Conservation (phyloP, 495 filamentous ascomycete genomes). For the Hypomontagnella monticulosa region DNA sequence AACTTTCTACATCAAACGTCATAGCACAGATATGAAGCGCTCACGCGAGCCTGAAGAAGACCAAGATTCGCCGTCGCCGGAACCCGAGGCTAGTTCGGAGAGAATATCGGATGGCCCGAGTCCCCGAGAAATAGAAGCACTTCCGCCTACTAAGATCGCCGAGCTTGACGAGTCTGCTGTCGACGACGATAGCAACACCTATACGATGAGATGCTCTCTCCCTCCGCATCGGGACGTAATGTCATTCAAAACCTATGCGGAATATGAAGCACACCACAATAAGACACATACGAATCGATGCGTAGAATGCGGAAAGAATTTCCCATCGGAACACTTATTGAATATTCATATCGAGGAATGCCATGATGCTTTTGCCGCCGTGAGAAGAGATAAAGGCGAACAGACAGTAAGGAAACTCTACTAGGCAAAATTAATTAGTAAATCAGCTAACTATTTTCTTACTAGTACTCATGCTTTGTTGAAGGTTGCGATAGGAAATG, state of each 20-base stretch:
- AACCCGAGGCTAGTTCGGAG: slow-evolving; percentile 25
- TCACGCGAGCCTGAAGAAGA: slow-evolving; percentile 62
- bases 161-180: slow-evolving; percentile 53
- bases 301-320: slow-evolving; percentile 79
- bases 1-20: slow-evolving; percentile 18
- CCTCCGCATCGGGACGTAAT: slow-evolving; percentile 77
- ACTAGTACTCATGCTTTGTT: slow-evolving; percentile 86
- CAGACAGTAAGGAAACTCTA: slow-evolving; percentile 73
- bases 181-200: slow-evolving; percentile 37
- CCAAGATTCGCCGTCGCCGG: slow-evolving; percentile 36
- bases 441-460: slow-evolving; percentile 24
- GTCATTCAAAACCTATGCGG: slow-evolving; percentile 76
- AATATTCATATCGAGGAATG: slow-evolving; percentile 90
- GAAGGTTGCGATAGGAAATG: slow-evolving; percentile 89
- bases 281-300: slow-evolving; percentile 87
- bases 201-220: slow-evolving; percentile 78
- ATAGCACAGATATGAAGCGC: slow-evolving; percentile 57
- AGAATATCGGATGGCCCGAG: slow-evolving; percentile 22
- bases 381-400: slow-evolving; percentile 80
- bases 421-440: not conserved
- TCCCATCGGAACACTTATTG: slow-evolving; percentile 76
- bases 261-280: slow-evolving; percentile 88
- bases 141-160: slow-evolving; percentile 52
- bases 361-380: slow-evolving; percentile 81
- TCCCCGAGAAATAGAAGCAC: slow-evolving; percentile 22